Conservation (phyloP, 257 asterid genomes). For the Datura wrightii region DNA sequence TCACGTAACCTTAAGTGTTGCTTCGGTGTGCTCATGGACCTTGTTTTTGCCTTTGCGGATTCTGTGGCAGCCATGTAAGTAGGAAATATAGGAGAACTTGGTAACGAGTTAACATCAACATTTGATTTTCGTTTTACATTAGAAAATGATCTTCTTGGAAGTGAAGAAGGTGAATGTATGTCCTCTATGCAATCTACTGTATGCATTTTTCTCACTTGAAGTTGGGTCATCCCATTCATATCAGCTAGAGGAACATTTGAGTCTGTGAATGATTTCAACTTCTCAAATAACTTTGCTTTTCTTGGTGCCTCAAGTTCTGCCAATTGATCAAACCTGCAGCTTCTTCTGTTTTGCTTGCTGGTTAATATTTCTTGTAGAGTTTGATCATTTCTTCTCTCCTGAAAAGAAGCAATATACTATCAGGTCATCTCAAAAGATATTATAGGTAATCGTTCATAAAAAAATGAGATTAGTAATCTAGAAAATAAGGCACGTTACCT, state of each 20-base stretch:
- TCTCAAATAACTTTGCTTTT: constrained; percentile 45
- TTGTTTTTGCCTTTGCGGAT: constrained; percentile 77
- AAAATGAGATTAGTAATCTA: background rate
- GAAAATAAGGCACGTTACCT: background rate
- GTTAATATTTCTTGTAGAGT: constrained; percentile 49
- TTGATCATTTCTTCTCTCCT: constrained; percentile 68
- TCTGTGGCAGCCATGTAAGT: constrained; percentile 84
- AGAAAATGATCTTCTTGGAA: constrained; percentile 73
- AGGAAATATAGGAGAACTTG: constrained; percentile 67
- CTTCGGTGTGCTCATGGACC: constrained; percentile 75
- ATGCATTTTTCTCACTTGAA: constrained; percentile 45
- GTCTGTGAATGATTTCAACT: constrained; percentile 40
- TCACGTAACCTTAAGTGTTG: constrained; percentile 65
- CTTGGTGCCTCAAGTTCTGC: constrained; percentile 44
- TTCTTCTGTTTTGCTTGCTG: constrained; percentile 51
- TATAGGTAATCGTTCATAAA: background rate
- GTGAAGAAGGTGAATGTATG: constrained; percentile 56
- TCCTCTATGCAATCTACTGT: constrained; percentile 54
- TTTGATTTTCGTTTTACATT: constrained; percentile 57
- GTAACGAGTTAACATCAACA: constrained; percentile 54
- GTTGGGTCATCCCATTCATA: constrained; percentile 41
- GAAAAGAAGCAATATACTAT: background rate
- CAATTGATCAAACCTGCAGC: constrained; percentile 45
- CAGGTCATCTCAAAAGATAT: background rate
- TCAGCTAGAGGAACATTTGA: constrained; percentile 46